Conservation (phyloP, 768 basidiomycete genomes). For the Boletus eberwhitei region DNA sequence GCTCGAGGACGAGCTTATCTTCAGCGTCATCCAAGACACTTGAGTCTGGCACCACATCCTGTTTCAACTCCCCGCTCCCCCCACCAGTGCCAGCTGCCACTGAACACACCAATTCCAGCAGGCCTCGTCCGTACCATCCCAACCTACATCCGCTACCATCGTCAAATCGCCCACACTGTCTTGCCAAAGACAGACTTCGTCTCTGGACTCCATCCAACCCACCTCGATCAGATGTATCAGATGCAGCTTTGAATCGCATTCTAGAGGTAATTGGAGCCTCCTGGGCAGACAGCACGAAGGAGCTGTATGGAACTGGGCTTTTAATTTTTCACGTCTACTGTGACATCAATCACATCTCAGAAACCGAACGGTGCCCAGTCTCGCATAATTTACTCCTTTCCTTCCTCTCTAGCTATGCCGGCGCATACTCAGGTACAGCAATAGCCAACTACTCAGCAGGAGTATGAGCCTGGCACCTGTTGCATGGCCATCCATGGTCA, state of each 20-base stretch:
- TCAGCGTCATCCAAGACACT: neutral
- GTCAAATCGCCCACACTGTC: neutral
- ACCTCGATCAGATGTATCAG: too few relatives aligned
- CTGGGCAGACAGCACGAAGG: neutral
- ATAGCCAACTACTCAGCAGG: too few relatives aligned
- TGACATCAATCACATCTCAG: too few relatives aligned
- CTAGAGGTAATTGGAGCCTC: neutral
- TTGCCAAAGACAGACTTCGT: neutral
- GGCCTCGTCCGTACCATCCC: neutral
- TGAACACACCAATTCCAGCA: neutral
- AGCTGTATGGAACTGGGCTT: neutral
- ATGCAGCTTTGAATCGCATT: neutral
- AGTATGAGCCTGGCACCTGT: too few relatives aligned
- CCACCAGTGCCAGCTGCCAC: too few relatives aligned
- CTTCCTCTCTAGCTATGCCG: too few relatives aligned
- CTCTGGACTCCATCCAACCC: neutral
- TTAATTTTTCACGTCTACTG: too few relatives aligned
- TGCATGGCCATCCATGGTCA: too few relatives aligned
- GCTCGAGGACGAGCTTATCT: neutral
- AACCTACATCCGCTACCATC: rapidly evolving
- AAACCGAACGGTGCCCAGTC: too few relatives aligned
- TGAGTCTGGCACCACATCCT: rapidly evolving
- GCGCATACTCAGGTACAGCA: too few relatives aligned
- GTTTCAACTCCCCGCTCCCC: neutral
- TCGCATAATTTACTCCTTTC: too few relatives aligned